phyloP scores from a whole-genome alignment of 805 yeast genomes.

The Saccharomycopsis amapae region DNA sequence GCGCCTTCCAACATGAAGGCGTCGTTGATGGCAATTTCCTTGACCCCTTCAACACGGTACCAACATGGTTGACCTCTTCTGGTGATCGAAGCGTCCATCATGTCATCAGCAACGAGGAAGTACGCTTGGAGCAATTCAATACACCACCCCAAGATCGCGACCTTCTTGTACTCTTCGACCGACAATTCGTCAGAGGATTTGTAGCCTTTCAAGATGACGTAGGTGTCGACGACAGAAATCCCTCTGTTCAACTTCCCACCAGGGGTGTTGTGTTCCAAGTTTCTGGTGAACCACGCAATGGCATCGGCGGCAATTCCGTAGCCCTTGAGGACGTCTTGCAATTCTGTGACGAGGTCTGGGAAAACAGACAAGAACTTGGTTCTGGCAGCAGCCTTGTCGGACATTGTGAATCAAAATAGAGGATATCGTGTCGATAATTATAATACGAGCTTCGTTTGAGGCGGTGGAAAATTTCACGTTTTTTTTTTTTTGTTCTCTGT shows the following conservation, averaged over 20 bases:
- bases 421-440: too few species aligned
- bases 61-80: slow-evolving; percentile 99
- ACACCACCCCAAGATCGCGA: slow-evolving; percentile 91
- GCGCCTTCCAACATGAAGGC: slow-evolving; percentile 96
- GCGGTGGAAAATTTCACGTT: too few species aligned
- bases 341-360: slow-evolving; percentile 71
- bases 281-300: slow-evolving; percentile 70
- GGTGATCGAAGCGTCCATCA: slow-evolving; percentile 95
- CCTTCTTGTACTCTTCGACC: slow-evolving; percentile 67
- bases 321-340: slow-evolving; percentile 48
- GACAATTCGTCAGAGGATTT: slow-evolving; percentile 50
- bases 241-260: slow-evolving; percentile 98
- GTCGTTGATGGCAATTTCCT: slow-evolving; percentile 93
- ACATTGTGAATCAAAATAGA: background rate
- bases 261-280: slow-evolving; percentile 78
- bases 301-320: slow-evolving; percentile 87
- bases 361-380: slow-evolving; percentile 58
- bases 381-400: slow-evolving; percentile 31
- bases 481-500: too few species aligned
- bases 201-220: slow-evolving; percentile 66
- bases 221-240: slow-evolving; percentile 89
- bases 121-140: slow-evolving; percentile 93
- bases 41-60: slow-evolving; percentile 76
- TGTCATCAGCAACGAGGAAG: slow-evolving; percentile 95
- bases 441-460: too few species aligned